Evolutionary conservation across 306 rosid species (phyloP).

Genomic region (Cotoneaster glaucophyllus): DNA sequence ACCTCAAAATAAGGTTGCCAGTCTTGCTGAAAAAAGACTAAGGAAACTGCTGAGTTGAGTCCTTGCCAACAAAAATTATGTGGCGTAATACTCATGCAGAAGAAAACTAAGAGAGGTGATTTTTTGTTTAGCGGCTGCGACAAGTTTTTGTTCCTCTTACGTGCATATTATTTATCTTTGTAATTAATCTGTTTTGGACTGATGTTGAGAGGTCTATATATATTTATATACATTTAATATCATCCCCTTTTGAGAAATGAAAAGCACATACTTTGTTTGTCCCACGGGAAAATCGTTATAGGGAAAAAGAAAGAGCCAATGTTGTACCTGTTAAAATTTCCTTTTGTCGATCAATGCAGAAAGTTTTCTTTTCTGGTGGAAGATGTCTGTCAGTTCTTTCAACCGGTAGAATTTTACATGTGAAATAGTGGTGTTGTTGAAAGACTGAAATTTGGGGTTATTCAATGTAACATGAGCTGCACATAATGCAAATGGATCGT

Average conservation of each 20-base stretch:
- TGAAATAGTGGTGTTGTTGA: too few relatives aligned
- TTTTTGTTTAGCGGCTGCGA: slow-evolving; percentile 4
- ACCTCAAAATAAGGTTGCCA: slow-evolving; percentile 71
- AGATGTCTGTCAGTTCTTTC: too few relatives aligned
- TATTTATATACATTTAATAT: background rate
- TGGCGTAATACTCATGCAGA: background rate
- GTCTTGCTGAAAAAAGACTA: slow-evolving; percentile 52
- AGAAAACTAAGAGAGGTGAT: background rate
- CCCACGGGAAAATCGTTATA: background rate
- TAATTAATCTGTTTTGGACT: slow-evolving; percentile 6
- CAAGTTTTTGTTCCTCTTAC: slow-evolving; percentile 14
- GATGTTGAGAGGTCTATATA: background rate
- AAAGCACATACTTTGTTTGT: background rate
- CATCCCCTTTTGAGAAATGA: background rate
- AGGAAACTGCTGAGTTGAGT: slow-evolving; percentile 47
- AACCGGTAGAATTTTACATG: too few relatives aligned
- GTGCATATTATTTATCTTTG: slow-evolving; percentile 8
- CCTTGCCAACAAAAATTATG: background rate
- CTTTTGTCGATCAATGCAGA: too few relatives aligned
- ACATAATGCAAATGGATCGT: too few relatives aligned
- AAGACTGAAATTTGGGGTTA: too few relatives aligned
- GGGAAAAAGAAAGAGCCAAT: background rate
- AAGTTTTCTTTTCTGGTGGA: too few relatives aligned
- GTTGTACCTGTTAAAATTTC: background rate
- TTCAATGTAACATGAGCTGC: too few relatives aligned